Percentiles rank a stretch among this genome's conserved stretches.
phyloP scores from a whole-genome alignment of 306 rosid genomes.

The Purshia tridentata region DNA sequence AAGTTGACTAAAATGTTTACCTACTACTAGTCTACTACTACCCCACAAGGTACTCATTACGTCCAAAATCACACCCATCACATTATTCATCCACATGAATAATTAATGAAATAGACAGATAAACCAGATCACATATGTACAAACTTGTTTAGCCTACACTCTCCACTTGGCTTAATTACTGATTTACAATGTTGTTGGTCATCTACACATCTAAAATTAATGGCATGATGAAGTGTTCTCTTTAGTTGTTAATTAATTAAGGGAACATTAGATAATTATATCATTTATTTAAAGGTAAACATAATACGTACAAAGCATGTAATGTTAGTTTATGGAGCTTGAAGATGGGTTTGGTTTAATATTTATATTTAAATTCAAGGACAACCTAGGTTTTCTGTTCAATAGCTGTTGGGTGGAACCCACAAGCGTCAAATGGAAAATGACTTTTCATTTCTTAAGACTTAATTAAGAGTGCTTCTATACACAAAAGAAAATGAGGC shows the following conservation, averaged over 20 bases:
- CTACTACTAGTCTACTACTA: no score
- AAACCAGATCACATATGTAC: background rate
- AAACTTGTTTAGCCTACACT: background rate
- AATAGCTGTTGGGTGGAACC: constrained; percentile 5
- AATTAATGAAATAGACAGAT: background rate
- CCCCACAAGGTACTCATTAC: background rate
- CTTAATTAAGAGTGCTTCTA: background rate
- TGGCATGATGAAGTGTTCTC: constrained; percentile 1
- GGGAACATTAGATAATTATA: constrained; percentile 8
- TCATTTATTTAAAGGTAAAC: constrained; percentile 2
- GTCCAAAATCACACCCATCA: constrained; percentile 7
- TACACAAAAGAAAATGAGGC: no score
- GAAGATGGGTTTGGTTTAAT: constrained; percentile 8
- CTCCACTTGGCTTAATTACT: constrained; percentile 3
- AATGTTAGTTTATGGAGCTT: background rate
- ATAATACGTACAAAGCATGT: constrained; percentile 10
- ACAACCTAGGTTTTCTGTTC: background rate
- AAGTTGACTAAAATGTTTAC: no score
- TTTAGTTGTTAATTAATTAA: background rate
- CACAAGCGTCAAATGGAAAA: background rate
- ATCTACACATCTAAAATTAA: background rate
- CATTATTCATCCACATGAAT: background rate
- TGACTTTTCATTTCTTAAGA: background rate
- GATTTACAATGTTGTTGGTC: constrained; percentile 8
- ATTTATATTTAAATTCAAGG: background rate